Conservation (phyloP, 176 grass and related monocot species). For the Pontederia crassipes region DNA sequence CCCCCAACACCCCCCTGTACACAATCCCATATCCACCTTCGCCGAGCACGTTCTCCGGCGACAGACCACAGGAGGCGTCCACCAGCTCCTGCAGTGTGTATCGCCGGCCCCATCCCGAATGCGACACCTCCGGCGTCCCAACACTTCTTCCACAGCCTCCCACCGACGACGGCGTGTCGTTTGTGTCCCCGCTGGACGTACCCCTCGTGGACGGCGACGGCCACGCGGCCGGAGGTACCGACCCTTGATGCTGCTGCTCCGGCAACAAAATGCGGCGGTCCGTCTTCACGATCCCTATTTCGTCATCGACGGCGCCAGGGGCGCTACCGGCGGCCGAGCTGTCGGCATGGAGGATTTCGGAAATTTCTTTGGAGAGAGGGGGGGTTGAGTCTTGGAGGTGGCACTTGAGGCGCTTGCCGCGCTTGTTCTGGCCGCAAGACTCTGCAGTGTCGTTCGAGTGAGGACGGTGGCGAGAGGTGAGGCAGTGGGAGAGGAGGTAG, state of each 20-base stretch:
- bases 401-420: conserved; percentile 38
- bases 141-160: conserved; percentile 1
- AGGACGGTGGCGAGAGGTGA: conserved; percentile 12
- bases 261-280: conserved; percentile 24
- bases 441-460: neutral
- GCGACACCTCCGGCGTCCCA: conserved; percentile 38
- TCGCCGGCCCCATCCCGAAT: conserved; percentile 58
- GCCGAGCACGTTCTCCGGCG: conserved; percentile 56
- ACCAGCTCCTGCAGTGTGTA: conserved; percentile 63
- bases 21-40: conserved; percentile 89
- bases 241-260: conserved; percentile 9
- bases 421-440: neutral
- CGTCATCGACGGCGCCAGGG: conserved; percentile 23
- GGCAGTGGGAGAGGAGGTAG: conserved; percentile 41
- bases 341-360: conserved; percentile 33
- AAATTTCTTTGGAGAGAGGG: conserved; percentile 34
- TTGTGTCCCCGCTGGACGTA: conserved; percentile 26
- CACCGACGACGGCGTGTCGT: conserved; percentile 9
- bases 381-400: conserved; percentile 32
- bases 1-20: conserved; percentile 50
- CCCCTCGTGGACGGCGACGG: conserved; percentile 15
- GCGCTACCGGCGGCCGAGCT: neutral
- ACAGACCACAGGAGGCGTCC: conserved; percentile 47
- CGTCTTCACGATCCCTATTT: conserved; percentile 43
- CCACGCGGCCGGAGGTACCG: conserved; percentile 25